Evolutionary conservation across 768 basidiomycete genomes (phyloP).

Genomic region (Lactarius sanguifluus): DNA sequence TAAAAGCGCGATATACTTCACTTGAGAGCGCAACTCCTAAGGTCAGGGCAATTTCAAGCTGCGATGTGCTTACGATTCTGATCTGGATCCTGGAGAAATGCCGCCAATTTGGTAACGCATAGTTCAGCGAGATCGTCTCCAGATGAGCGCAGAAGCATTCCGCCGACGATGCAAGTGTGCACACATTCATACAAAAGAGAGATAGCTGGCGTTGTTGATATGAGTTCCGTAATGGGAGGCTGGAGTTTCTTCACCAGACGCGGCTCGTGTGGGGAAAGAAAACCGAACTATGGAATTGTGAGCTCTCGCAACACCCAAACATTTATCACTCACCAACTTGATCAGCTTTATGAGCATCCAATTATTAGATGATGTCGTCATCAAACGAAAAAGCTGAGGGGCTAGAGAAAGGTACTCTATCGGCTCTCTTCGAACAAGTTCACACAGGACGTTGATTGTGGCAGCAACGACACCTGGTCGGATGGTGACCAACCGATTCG

Average conservation of each 20-base stretch:
- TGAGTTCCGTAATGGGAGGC: slow-evolving; percentile 91
- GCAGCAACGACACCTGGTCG: slow-evolving; percentile 88
- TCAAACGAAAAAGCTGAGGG: slow-evolving; percentile 87
- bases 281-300: slow-evolving; percentile 70
- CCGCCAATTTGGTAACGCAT: slow-evolving; percentile 91
- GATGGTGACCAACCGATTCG: neutral
- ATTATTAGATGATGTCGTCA: slow-evolving; percentile 94
- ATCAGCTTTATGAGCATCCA: slow-evolving; percentile 99
- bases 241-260: slow-evolving; percentile 93
- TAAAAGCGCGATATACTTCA: slow-evolving; percentile 94
- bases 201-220: slow-evolving; percentile 92
- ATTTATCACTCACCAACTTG: slow-evolving; percentile 66
- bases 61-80: slow-evolving; percentile 76
- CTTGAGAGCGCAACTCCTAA: slow-evolving; percentile 43
- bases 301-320: neutral
- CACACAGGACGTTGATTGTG: slow-evolving; percentile 91
- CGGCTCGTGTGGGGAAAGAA: slow-evolving; percentile 87
- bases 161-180: slow-evolving; percentile 95
- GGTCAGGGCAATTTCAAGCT: slow-evolving; percentile 3
- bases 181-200: slow-evolving; percentile 98
- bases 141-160: slow-evolving; percentile 81
- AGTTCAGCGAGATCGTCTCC: slow-evolving; percentile 78
- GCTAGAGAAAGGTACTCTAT: slow-evolving; percentile 82
- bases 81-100: slow-evolving; percentile 88
- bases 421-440: slow-evolving; percentile 80